Conservation (phyloP, 371 early-diverging fungal species). For the Mortierella sp. region DNA sequence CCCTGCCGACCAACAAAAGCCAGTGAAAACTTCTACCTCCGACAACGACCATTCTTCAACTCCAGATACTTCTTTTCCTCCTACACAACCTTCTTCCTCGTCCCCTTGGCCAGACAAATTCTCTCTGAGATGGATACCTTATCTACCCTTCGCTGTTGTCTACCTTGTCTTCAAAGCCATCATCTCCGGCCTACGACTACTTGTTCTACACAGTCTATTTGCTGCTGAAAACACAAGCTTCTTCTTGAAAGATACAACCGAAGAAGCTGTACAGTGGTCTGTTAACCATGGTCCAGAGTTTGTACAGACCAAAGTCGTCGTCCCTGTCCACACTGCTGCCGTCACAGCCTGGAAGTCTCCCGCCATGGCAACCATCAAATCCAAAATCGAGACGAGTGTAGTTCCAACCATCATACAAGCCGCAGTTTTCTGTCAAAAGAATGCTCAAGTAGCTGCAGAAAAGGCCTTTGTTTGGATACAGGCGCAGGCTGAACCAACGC, state of each 20-base stretch:
- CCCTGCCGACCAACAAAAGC: background rate
- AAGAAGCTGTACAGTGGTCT: conserved; percentile 22
- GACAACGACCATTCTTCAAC: background rate
- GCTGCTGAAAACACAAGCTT: conserved; percentile 17
- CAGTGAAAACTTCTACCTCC: background rate
- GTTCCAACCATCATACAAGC: conserved; percentile 10
- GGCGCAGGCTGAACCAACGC: conserved; percentile 9
- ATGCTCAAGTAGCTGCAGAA: background rate
- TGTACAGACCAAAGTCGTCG: conserved; percentile 13
- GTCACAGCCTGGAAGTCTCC: conserved; percentile 19
- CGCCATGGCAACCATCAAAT: conserved; percentile 9
- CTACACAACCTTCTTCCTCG: background rate
- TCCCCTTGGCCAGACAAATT: conserved; percentile 25
- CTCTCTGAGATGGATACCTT: conserved; percentile 51
- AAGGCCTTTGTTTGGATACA: conserved; percentile 1
- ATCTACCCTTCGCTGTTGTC: conserved; percentile 47
- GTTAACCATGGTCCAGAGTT: conserved; percentile 39
- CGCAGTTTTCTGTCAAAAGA: background rate
- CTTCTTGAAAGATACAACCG: conserved; percentile 4
- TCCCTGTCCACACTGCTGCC: conserved; percentile 6
- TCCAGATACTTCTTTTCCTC: background rate
- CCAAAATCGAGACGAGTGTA: conserved; percentile 13
- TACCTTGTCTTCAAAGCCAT: conserved; percentile 35
- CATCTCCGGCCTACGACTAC: conserved; percentile 30
- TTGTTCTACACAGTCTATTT: conserved; percentile 31